These are phyloP conservation scores for Plantago ovata DNA, from an alignment of 257 asterid species.

Conservation along the genomic window DNA sequence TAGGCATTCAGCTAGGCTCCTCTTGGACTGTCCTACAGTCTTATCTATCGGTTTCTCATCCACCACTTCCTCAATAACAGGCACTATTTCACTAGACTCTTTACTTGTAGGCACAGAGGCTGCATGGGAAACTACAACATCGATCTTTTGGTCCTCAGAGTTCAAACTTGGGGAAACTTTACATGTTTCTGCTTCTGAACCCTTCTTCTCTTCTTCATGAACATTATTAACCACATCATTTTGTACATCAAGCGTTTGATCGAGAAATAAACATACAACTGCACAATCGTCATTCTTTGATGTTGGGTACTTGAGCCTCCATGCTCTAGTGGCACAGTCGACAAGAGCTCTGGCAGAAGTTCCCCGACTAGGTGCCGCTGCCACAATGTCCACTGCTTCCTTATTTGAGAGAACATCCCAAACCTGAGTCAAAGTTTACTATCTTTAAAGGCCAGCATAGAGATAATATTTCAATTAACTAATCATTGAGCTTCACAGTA, in stretches of 20 bases:
- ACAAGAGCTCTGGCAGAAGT: slow-evolving; percentile 90
- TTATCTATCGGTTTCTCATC: slow-evolving; percentile 34
- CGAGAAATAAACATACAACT: slow-evolving; percentile 75
- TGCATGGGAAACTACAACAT: slow-evolving; percentile 22
- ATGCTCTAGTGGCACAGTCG: slow-evolving; percentile 92
- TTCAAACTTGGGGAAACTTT: slow-evolving; percentile 18
- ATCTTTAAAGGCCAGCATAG: no score
- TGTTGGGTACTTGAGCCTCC: slow-evolving; percentile 98
- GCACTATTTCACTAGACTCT: slow-evolving; percentile 67
- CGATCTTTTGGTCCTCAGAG: slow-evolving; percentile 15
- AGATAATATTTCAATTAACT: no score
- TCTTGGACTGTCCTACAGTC: slow-evolving; percentile 60
- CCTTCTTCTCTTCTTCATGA: slow-evolving; percentile 31
- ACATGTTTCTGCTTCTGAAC: background rate
- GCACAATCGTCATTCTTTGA: slow-evolving; percentile 98
- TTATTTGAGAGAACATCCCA: slow-evolving; percentile 98
- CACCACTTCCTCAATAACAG: slow-evolving; percentile 41
- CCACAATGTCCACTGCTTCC: slow-evolving; percentile 90
- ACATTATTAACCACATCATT: slow-evolving; percentile 11
- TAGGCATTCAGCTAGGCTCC: slow-evolving; percentile 95
- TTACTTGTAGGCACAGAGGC: slow-evolving; percentile 23
- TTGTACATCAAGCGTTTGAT: slow-evolving; percentile 27
- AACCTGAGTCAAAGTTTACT: slow-evolving; percentile 37
- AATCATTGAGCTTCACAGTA: no score
- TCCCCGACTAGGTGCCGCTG: slow-evolving; percentile 82